phyloP scores from a whole-genome alignment of 805 yeast genomes.

The Henningerozyma blattae region DNA sequence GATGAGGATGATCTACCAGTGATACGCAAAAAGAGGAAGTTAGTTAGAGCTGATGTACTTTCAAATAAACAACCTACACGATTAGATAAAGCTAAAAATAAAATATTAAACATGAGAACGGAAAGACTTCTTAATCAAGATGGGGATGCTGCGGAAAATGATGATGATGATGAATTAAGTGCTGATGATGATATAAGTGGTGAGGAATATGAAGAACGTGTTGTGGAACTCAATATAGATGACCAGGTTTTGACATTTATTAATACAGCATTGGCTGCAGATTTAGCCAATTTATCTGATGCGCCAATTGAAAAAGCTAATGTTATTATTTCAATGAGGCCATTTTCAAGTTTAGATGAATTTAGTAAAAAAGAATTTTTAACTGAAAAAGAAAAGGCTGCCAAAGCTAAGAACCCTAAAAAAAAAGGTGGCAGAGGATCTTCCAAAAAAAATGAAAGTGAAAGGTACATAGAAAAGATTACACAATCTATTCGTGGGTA shows the following conservation, averaged over 20 bases:
- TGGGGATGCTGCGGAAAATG: constrained; percentile 15
- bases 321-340: constrained; percentile 52
- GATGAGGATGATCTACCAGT: constrained; percentile 6
- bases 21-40: constrained; percentile 26
- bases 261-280: constrained; percentile 64
- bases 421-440: constrained; percentile 28
- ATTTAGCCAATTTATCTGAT: constrained; percentile 69
- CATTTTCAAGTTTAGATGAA: constrained; percentile 46
- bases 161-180: constrained; percentile 21
- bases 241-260: constrained; percentile 61
- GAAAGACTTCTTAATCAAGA: constrained; percentile 9
- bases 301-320: constrained; percentile 58
- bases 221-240: constrained; percentile 35
- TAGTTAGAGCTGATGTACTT: constrained; percentile 29
- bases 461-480: constrained; percentile 59
- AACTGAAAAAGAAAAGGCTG: constrained; percentile 20
- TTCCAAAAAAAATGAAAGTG: constrained; percentile 51
- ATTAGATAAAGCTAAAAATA: constrained; percentile 23
- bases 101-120: constrained; percentile 14
- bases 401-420: constrained; percentile 1
- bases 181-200: constrained; percentile 34
- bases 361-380: constrained; percentile 48
- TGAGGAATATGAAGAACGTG: constrained; percentile 20
- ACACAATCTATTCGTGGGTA: constrained; percentile 71
- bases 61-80: constrained; percentile 14